These are phyloP conservation scores for Laburnicola sp. DNA, from an alignment of 2,329 filamentous ascomycete genomes.

Conservation along the genomic window DNA sequence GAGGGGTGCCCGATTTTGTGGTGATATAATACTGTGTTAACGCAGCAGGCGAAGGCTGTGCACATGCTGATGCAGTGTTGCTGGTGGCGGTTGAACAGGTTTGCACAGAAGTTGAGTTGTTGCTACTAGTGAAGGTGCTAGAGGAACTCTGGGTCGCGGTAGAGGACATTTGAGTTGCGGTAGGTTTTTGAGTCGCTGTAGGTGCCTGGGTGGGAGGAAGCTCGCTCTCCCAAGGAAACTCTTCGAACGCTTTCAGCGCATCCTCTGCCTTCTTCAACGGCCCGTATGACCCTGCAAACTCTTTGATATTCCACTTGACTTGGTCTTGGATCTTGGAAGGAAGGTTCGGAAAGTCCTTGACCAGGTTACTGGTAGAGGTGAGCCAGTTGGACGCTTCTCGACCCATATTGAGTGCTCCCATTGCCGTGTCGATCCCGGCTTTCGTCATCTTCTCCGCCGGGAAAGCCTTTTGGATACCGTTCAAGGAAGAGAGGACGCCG, in stretches of 20 bases:
- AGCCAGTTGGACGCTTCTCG: conserved; percentile 17
- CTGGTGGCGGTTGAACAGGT: not conserved
- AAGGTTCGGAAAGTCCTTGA: conserved; percentile 13
- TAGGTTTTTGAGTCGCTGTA: conserved; percentile 3
- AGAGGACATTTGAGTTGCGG: not conserved
- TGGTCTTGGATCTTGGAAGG: conserved; percentile 9
- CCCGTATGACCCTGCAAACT: conserved; percentile 12
- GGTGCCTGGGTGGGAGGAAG: conserved; percentile 7
- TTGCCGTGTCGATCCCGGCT: conserved; percentile 4
- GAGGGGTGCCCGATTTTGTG: not conserved
- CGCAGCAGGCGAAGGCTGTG: not conserved
- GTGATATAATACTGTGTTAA: not conserved
- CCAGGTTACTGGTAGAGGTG: conserved; percentile 12
- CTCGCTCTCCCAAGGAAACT: conserved; percentile 19
- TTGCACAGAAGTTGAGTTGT: no score
- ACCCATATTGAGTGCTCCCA: conserved; percentile 12
- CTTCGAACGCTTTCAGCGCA: conserved; percentile 14
- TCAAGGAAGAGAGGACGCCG: conserved; percentile 15
- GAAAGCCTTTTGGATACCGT: conserved; percentile 21
- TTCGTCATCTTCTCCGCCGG: conserved; percentile 7
- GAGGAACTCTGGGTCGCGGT: not conserved
- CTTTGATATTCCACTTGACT: conserved; percentile 6
- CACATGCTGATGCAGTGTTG: not conserved
- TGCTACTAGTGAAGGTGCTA: not conserved
- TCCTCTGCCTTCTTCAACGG: conserved; percentile 7